These are phyloP conservation scores for Brachypodium distachyon DNA, from an alignment of 202 grass and related monocot species.

Conservation along the genomic window DNA sequence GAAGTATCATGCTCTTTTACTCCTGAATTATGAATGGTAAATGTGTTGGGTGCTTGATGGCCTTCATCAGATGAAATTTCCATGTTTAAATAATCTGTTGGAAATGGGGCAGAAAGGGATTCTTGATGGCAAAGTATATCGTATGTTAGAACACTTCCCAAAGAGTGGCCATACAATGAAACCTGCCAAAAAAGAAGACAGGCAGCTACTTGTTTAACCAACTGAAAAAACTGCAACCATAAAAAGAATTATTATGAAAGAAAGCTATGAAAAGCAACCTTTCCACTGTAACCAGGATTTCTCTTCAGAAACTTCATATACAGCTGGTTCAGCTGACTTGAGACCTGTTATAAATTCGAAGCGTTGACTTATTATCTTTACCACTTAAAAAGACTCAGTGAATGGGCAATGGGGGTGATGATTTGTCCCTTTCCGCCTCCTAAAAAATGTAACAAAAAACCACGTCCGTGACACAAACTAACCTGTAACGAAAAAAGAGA, in stretches of 20 bases:
- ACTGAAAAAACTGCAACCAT: background rate
- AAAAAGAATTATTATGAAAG: background rate
- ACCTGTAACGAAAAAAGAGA: background rate
- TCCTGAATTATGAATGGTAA: background rate
- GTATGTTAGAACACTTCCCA: conserved; percentile 95
- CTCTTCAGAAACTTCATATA: conserved; percentile 92
- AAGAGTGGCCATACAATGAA: conserved; percentile 89
- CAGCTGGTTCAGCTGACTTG: conserved; percentile 74
- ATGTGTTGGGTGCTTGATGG: conserved; percentile 1
- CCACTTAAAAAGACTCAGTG: background rate
- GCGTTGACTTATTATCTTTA: background rate
- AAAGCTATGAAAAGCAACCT: conserved; percentile 32
- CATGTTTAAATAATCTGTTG: conserved; percentile 45
- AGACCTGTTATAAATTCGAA: conserved; percentile 55
- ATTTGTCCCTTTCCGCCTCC: background rate
- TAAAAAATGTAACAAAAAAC: background rate
- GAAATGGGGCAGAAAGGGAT: conserved; percentile 42
- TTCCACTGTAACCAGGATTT: conserved; percentile 93
- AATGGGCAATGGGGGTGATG: background rate
- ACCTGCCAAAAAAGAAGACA: conserved; percentile 40
- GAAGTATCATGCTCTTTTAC: conserved; percentile 2
- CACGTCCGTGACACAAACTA: background rate
- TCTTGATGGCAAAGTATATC: conserved; percentile 99
- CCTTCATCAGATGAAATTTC: conserved; percentile 34
- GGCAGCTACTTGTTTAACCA: background rate